phyloP scores from a whole-genome alignment of 331 rosid species.

The Quercus tomentella region DNA sequence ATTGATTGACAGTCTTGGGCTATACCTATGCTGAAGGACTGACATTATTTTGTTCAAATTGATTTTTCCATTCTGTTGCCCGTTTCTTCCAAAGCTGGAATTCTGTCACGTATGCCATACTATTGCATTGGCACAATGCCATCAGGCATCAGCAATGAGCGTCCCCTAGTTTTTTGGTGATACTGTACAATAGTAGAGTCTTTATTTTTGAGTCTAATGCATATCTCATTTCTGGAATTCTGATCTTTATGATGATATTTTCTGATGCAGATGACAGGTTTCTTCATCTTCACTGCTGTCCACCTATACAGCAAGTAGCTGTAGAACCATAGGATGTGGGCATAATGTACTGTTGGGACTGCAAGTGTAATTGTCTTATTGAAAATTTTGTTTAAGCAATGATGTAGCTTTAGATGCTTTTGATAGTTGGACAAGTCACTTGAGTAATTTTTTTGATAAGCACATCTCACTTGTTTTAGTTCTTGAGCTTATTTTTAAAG shows the following conservation, averaged over 20 bases:
- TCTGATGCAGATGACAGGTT: constrained; percentile 89
- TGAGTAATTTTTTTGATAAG: neutral
- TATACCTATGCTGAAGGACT: no score
- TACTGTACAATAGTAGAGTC: no score
- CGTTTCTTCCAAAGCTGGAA: no score
- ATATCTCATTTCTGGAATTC: neutral
- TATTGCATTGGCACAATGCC: no score
- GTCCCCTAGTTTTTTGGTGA: no score
- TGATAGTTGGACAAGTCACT: constrained; percentile 9
- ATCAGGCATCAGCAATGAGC: no score
- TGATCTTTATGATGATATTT: constrained; percentile 7
- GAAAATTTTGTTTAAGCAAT: constrained; percentile 56
- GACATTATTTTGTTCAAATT: no score
- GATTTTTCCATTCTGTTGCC: no score
- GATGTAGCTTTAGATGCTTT: constrained; percentile 10
- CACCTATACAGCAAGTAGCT: constrained; percentile 82
- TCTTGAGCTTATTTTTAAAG: neutral
- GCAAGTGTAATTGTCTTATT: constrained; percentile 30
- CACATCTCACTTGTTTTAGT: neutral
- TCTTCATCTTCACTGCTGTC: constrained; percentile 70
- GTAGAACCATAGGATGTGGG: constrained; percentile 14
- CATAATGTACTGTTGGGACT: constrained; percentile 9
- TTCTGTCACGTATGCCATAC: no score
- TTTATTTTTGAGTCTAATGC: neutral
- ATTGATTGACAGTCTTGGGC: no score